phyloP scores from a whole-genome alignment of 371 early-diverging fungal genomes.

The Mortierella polycephala region DNA sequence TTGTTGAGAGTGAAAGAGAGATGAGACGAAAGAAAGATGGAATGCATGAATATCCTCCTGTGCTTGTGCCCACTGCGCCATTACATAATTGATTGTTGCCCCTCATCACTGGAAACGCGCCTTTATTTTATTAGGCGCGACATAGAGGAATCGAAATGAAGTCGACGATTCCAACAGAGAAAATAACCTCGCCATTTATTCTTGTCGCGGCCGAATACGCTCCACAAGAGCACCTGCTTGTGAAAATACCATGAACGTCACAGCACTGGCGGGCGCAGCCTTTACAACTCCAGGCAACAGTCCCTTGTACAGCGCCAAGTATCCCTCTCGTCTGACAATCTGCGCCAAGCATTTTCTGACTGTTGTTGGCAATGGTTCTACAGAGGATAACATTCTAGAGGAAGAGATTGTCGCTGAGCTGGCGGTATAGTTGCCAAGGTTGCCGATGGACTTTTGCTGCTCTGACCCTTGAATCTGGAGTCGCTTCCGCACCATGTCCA shows the following conservation, averaged over 20 bases:
- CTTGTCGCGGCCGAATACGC: constrained; percentile 5
- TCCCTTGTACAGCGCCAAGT: constrained; percentile 86
- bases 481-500: constrained; percentile 86
- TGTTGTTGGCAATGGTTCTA: constrained; percentile 63
- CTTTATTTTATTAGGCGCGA: too few relatives aligned
- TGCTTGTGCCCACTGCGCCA: too few relatives aligned
- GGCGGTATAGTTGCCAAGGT: constrained; percentile 46
- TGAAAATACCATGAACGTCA: constrained; percentile 83
- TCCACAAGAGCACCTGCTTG: constrained; percentile 21
- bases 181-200: neutral
- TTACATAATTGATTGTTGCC: too few relatives aligned
- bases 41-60: too few relatives aligned
- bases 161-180: too few relatives aligned
- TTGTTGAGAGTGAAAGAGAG: too few relatives aligned
- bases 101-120: too few relatives aligned
- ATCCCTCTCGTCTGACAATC: constrained; percentile 81
- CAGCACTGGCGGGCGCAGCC: constrained; percentile 83
- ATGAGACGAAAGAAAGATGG: too few relatives aligned
- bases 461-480: constrained; percentile 60
- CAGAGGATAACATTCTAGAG: constrained; percentile 60
- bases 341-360: constrained; percentile 63
- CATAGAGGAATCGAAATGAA: too few relatives aligned
- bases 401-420: constrained; percentile 45
- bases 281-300: constrained; percentile 86
- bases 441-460: constrained; percentile 55